Percentiles rank a stretch among this genome's conserved stretches.
These are phyloP conservation scores for Penicillium goetzii DNA, from an alignment of 495 filamentous ascomycete species.

Conservation along the genomic window DNA sequence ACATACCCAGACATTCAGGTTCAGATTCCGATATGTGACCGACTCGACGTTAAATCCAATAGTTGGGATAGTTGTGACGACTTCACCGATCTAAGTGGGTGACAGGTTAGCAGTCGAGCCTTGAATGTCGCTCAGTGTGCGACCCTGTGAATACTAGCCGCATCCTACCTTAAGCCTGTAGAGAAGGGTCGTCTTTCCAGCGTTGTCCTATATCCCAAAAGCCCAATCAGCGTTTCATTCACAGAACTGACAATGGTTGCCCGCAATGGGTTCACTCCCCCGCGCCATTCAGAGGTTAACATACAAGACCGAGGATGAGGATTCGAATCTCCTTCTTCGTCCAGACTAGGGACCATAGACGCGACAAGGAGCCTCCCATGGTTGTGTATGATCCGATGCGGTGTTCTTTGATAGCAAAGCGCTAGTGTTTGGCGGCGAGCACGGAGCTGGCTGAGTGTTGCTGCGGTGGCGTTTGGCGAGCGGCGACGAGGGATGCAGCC, in stretches of 20 bases:
- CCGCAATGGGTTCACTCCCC: conserved; percentile 9
- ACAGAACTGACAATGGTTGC: conserved; percentile 3
- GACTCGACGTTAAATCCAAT: conserved; percentile 99
- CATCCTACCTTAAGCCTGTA: conserved; percentile 86
- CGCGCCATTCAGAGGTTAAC: conserved; percentile 24
- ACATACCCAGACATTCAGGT: conserved; percentile 96
- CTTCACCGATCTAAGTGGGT: conserved; percentile 86
- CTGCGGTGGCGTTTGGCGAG: conserved; percentile 3
- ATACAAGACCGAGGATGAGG: conserved; percentile 90
- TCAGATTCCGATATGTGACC: conserved; percentile 94
- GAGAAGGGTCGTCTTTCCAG: conserved; percentile 94
- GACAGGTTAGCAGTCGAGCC: conserved; percentile 23
- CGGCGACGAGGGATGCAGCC: conserved; percentile 10
- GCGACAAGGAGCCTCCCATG: conserved; percentile 85
- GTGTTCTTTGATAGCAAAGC: conserved; percentile 13
- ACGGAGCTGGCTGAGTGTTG: conserved; percentile 6
- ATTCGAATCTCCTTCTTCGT: conserved; percentile 97
- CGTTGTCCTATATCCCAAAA: conserved; percentile 75
- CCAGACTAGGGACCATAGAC: conserved; percentile 76
- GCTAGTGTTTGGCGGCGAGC: conserved; percentile 9
- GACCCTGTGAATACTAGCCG: not conserved
- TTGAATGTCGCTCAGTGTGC: not conserved
- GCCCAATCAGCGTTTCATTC: conserved; percentile 24
- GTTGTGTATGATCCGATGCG: conserved; percentile 23
- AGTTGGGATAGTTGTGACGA: conserved; percentile 97